Conservation (phyloP, 176 grass and related monocot genomes). For the Oryza meridionalis region DNA sequence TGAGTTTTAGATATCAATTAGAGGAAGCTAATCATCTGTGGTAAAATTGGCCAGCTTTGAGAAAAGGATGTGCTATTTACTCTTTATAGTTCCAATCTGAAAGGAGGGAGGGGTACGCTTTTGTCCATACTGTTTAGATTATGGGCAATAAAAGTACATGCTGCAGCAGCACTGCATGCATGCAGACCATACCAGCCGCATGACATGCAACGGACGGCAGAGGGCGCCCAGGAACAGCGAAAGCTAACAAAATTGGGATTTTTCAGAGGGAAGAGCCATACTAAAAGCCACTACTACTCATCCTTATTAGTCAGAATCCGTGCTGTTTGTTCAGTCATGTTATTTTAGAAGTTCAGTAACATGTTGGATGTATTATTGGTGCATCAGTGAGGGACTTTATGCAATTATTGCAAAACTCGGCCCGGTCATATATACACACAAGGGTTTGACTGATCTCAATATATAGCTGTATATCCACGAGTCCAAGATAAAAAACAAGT, state of each 20-base stretch:
- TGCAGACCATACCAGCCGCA: background rate
- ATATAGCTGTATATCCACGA: background rate
- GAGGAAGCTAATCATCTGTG: slow-evolving; percentile 5
- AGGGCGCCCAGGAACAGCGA: slow-evolving; percentile 16
- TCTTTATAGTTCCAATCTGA: background rate
- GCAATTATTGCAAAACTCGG: background rate
- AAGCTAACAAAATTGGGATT: background rate
- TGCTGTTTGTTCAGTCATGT: background rate
- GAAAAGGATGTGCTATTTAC: background rate
- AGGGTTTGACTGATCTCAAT: background rate
- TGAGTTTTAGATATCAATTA: slow-evolving; percentile 7
- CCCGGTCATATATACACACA: background rate
- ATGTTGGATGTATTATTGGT: background rate
- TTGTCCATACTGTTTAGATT: slow-evolving; percentile 16
- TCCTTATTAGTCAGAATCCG: background rate
- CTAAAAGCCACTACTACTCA: background rate
- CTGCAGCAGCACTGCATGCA: background rate
- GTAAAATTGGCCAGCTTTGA: background rate
- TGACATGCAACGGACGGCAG: slow-evolving; percentile 15
- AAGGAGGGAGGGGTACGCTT: background rate
- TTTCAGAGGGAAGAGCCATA: background rate
- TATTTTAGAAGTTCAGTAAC: background rate
- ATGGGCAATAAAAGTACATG: slow-evolving; percentile 36
- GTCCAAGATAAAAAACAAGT: background rate
- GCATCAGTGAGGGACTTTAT: background rate